Evolutionary conservation across 2,329 filamentous ascomycete genomes (phyloP), one percentile per base, ranked within the genome.

Genomic region (Furcasterigmium furcatum): DNA sequence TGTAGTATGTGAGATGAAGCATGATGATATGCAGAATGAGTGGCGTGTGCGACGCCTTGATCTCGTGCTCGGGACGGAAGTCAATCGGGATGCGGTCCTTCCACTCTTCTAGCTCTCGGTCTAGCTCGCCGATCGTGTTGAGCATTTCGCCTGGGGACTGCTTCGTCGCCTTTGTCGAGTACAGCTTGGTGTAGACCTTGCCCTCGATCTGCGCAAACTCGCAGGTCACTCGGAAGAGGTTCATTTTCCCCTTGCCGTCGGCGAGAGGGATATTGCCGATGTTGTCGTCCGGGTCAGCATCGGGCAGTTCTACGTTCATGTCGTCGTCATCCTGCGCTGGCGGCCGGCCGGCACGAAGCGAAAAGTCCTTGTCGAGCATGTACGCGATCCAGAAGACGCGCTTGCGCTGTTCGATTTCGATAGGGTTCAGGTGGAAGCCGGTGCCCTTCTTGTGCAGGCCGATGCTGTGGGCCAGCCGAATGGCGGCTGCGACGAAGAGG

Each of bases 1-100:
- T 99, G 72, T 97, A 97, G 67, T 99, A 99, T 2, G 90, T 86
- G 58, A 99, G 95, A 64, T 99, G 94, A 47, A 99, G 72, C 63
- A 96, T 89, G 49, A 96, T 91, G 43, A 99, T 83, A 54, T 97
- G 92, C 18, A 99, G 74, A 18, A 97, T 91, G n/a, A 97, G 76
- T 1, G 92, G 91, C 1, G 91, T 95, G 63, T 96, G 90, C 0
- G 87, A 87, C 1, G 90, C 89, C 64, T 91, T 91, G 65, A 99
- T 97, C 65, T 96, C 91, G 62, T 96, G 85, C 65, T 97, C 94
- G 1, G 94, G 94, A n/a, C 94, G 82, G 70, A 96, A 97, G 59
- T 97, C 94, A 46, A 96, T 79, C 3, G 94, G 92, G 44, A 99
- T 97, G 43, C 79, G 83, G 60, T 97, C 91, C 71, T 97, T 97